Base-by-base conservation (phyloP, 2,329 filamentous ascomycete genomes). In the Pseudogymnoascus sp. region DNA sequence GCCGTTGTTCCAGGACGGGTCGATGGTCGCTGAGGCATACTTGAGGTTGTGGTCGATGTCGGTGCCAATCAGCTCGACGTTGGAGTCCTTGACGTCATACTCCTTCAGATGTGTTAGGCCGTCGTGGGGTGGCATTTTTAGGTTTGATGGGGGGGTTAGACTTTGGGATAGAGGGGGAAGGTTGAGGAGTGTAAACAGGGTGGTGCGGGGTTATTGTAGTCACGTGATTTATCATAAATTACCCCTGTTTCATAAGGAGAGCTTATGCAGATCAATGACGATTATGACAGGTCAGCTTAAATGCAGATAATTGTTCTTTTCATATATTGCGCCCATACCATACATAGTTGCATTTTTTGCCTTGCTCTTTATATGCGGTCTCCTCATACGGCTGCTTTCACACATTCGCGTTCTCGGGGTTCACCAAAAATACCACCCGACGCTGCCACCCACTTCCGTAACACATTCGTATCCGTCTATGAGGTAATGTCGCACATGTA, bases 31-130 rank as follows among this genome's bases (percentile, higher is more conserved):
- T 9, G 86, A 88, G 64, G 83, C 83, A 78, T 87, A 83, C 71
- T 89, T 89, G 69, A 89, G 82, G 64, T 80, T 80, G 75, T 88
- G 86, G 75, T 89, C 87, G 65, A 89, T 80, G 65, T 83, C 79
- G 61, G 80, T 81, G 63, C 84, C 83, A 63, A 89, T 83, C 62
- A 88, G 78, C 73, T 86, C 84, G 62, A 88, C 83, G 69, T 89
- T 89, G 76, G 82, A 86, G 71, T 88, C 84, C 68, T 85, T 82
- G 76, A 88, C 82, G 71, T 89, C 83, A 70, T 88, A 88, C 70
- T 88, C 80, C 69, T 84, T 83, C 25, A 75, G 77, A 69, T 88
- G 85, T 7, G 88, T 81, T 41, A 88, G 77, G 45, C 85, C 85
- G 70, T 84, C 75, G 69, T 84, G 77, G 4, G 86, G 86, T 55